These are phyloP conservation scores for Trichoderma asperellum DNA, from an alignment of 2,329 filamentous ascomycete genomes.

Conservation along the genomic window DNA sequence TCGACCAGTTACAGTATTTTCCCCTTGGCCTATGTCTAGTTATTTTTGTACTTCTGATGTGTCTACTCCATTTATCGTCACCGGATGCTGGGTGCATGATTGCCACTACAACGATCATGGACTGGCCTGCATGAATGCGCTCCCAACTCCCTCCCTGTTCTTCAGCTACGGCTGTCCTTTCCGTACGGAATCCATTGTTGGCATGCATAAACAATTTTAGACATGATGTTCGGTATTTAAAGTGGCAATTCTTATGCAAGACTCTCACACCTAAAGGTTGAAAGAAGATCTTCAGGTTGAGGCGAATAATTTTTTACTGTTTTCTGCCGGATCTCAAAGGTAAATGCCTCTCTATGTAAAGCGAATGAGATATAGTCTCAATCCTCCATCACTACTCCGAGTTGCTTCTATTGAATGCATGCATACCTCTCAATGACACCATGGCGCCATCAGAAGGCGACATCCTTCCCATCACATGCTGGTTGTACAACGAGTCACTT, in stretches of 20 bases:
- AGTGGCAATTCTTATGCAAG: background rate
- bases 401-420: background rate
- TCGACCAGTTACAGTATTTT: background rate
- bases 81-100: background rate
- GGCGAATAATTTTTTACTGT: background rate
- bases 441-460: constrained; percentile 22
- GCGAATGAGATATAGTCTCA: background rate
- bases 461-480: constrained; percentile 2
- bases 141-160: background rate
- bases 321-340: background rate
- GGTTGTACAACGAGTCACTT: background rate
- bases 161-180: background rate
- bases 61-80: background rate
- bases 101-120: background rate
- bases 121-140: background rate
- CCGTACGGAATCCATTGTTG: background rate
- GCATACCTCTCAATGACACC: constrained; percentile 8
- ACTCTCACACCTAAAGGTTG: background rate
- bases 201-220: background rate
- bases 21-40: background rate
- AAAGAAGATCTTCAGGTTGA: background rate
- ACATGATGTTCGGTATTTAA: background rate
- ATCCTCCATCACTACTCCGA: background rate
- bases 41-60: background rate
- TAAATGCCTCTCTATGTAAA: background rate